phyloP scores from a whole-genome alignment of 164 flowering plant species.

The Piper longum region DNA sequence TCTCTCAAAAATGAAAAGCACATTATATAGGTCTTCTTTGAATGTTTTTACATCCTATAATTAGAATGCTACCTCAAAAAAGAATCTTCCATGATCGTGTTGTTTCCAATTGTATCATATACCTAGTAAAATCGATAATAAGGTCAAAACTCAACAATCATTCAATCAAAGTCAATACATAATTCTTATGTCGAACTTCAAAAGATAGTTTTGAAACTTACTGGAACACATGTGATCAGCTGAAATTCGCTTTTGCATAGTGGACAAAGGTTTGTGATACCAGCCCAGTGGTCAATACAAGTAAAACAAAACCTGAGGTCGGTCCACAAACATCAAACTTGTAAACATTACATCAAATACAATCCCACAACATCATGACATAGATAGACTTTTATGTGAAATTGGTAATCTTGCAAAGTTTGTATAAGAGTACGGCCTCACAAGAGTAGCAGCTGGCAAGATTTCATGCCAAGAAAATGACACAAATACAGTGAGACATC shows the following conservation, averaged over 20 bases:
- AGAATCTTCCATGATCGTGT: conserved; percentile 50
- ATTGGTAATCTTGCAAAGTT: too few relatives aligned
- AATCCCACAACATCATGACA: not conserved
- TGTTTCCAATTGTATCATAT: conserved; percentile 74
- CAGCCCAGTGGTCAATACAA: conserved; percentile 98
- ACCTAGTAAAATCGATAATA: conserved; percentile 35
- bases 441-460: too few relatives aligned
- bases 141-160: conserved; percentile 3
- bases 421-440: too few relatives aligned
- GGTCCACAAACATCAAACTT: conserved; percentile 3
- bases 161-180: not conserved
- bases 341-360: not conserved
- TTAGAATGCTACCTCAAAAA: conserved; percentile 29
- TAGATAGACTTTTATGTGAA: not conserved
- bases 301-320: conserved; percentile 85
- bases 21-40: not conserved
- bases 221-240: conserved; percentile 86
- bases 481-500: too few relatives aligned
- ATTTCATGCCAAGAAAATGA: too few relatives aligned
- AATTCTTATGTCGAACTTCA: not conserved
- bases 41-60: not conserved
- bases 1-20: not conserved
- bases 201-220: conserved; percentile 25
- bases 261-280: conserved; percentile 90
- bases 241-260: conserved; percentile 94